Base-by-base conservation (phyloP, 2,329 filamentous ascomycete genomes). In the Fusarium xyrophilum region DNA sequence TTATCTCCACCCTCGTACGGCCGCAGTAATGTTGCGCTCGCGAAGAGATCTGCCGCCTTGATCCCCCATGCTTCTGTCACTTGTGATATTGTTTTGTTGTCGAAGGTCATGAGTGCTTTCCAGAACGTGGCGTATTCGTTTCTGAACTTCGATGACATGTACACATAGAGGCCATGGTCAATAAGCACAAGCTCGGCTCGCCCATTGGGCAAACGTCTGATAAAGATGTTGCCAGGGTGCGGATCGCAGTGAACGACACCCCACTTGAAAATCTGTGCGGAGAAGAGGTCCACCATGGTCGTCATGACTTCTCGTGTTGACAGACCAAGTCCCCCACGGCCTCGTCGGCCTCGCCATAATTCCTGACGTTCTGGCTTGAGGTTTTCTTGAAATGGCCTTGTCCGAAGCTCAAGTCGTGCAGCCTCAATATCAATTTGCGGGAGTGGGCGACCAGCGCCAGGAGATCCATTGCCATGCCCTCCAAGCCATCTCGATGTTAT, bases 221-320 rank as follows among this genome's bases (percentile, higher is more conserved):
- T 91, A 81, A 99, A 97, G 78, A 98, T 96, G 80, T 99, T 99
- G 30, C 95, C 95, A 2, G 96, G 96, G 76, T 99, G 96, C 13
- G 96, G 96, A 77, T 99, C 96, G 80, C 95, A 97, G 82, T 99
- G 95, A 1, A 98, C 92, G 43, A 92, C 87, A 15, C 96, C 96
- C 92, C 93, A 98, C 69, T 97, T 90, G 83, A 97, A 99, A 86
- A 98, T 98, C 76, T 98, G 95, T 5, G 93, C 94, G n/a, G 91
- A 92, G 82, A 98, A 99, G 35, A 98, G 86, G 77, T 97, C 95
- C 51, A 97, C 88, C 89, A 98, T 97, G 33, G 93, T 97, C 9
- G 91, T 91, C 96, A 98, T 98, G 62, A 97, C 93, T 62, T 95
- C 91, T 75, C 91, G 92, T 32, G 93, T 83, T 11, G 88, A 89